Evolutionary conservation across 1,139 yeast genomes (phyloP).

Genomic region (Taphrina wiesneri): DNA sequence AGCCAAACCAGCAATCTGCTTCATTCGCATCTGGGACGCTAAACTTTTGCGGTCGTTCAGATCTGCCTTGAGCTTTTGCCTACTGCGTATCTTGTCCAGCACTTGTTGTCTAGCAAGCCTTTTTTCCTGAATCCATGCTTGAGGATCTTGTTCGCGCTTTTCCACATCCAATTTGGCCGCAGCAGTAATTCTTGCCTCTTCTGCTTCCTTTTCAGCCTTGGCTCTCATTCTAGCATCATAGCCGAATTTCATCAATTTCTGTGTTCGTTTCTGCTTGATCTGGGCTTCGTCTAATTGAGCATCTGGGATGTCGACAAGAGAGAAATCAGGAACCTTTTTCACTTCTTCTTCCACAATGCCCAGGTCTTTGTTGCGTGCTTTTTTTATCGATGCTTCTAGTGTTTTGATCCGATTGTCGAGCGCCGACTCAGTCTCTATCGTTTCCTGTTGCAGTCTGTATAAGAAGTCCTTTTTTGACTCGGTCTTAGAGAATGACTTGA

Average conservation of each 20-base stretch:
- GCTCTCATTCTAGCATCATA: conserved; percentile 85
- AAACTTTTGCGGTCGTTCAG: conserved; percentile 83
- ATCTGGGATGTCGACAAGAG: conserved; percentile 79
- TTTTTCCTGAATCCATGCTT: conserved; percentile 76
- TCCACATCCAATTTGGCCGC: conserved; percentile 59
- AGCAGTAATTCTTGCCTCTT: conserved; percentile 53
- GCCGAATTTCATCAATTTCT: conserved; percentile 77
- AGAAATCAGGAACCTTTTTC: conserved; percentile 60
- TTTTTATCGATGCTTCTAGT: conserved; percentile 67
- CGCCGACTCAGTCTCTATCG: conserved; percentile 73
- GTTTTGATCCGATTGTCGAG: conserved; percentile 67
- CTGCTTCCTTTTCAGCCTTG: conserved; percentile 73
- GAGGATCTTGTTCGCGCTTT: conserved; percentile 74
- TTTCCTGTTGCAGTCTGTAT: conserved; percentile 65
- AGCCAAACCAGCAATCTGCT: conserved; percentile 82
- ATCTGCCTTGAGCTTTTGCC: conserved; percentile 48
- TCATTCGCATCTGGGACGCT: conserved; percentile 93
- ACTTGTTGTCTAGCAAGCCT: conserved; percentile 61
- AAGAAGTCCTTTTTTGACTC: conserved; percentile 53
- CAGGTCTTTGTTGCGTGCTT: conserved; percentile 63
- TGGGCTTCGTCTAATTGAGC: conserved; percentile 77
- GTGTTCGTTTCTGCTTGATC: conserved; percentile 82
- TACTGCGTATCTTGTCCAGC: conserved; percentile 44
- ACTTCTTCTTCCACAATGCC: conserved; percentile 58
- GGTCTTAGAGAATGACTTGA: conserved; percentile 9